Evolutionary conservation across 2,329 filamentous ascomycete species (phyloP), one percentile per base, ranked within the genome.

Genomic region (Chaetomiaceae sp.): DNA sequence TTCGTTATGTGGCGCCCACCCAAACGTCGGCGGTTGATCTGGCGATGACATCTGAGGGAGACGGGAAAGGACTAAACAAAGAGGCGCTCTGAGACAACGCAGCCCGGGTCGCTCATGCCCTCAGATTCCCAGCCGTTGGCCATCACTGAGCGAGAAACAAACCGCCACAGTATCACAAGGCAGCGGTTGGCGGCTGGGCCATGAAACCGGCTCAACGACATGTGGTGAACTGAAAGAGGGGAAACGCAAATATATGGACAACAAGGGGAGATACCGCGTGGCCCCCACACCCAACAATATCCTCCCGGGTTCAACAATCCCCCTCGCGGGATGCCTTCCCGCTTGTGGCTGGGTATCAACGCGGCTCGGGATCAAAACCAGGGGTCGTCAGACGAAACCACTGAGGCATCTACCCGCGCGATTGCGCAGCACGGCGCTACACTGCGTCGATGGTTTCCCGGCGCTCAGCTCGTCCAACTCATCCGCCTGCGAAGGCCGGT

Each of bases 131-230:
- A n/a, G 11, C 12, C 39, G n/a, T 29, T 37, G n/a, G 1, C 29
- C 11, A 9, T 37, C 39, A 1, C 11, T 27, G 39, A 9, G 27
- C 29, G 39, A 43, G 29, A 25, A 33, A 39, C 27, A 37, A 20
- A 29, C 14, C 29, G 27, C 17, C 29, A 29, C 3, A 22, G 47
- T 47, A n/a, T 38, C 43, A 47, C 43, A 47, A 36, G 19, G 19
- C 27, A n/a, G 34, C 50, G 42, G 50, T 20, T 52, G 15, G 43
- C 36, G 38, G 31, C 29, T 47, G 44, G 22, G n/a, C n/a, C 27
- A 23, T 53, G 20, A 54, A 49, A 50, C 46, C 12, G 39, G 46
- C 34, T 40, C 34, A 31, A 17, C 6, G 45, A 22, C n/a, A n/a
- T n/a, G n/a, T n/a, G n/a, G n/a, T n/a, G 11, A 9, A 36, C 20